phyloP scores from a whole-genome alignment of 2,329 filamentous ascomycete species.

The Xylaria sp. region DNA sequence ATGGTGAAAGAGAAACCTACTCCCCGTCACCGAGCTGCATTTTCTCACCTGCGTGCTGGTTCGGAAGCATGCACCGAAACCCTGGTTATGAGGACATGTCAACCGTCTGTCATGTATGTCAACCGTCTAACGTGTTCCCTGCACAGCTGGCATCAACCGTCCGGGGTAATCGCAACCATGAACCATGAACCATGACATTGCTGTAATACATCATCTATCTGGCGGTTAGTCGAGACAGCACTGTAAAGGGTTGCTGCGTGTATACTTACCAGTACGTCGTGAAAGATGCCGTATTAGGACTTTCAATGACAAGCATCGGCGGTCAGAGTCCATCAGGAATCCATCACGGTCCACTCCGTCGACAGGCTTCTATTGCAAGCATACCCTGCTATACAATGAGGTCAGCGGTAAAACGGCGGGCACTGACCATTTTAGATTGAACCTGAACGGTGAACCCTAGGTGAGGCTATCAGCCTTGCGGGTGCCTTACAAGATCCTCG shows the following conservation, averaged over 20 bases:
- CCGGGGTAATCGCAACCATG: constrained; percentile 19
- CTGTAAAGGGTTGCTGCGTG: not conserved
- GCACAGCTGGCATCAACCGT: constrained; percentile 31
- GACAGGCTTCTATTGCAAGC: not conserved
- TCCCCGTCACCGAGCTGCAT: not conserved
- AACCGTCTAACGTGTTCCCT: constrained; percentile 25
- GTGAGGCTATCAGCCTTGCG: constrained; percentile 40
- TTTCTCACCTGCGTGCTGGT: not conserved
- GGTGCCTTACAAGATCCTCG: constrained; percentile 34
- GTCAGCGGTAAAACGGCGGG: constrained; percentile 16
- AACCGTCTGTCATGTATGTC: constrained; percentile 14
- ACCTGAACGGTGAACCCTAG: constrained; percentile 14
- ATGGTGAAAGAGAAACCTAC: not conserved
- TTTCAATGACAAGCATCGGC: not conserved
- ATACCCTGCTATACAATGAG: constrained; percentile 10
- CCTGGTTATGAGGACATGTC: not conserved
- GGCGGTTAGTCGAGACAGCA: constrained; percentile 17
- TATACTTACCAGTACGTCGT: not conserved
- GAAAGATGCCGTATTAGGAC: constrained; percentile 13
- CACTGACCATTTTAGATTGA: constrained; percentile 20
- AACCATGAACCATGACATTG: not conserved
- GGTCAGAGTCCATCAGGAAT: constrained; percentile 15
- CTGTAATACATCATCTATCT: constrained; percentile 3
- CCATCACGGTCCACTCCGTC: constrained; percentile 21
- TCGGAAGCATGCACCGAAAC: constrained; percentile 2